phyloP scores from a whole-genome alignment of 2,329 filamentous ascomycete genomes.

The Sporothrix schenckii region DNA sequence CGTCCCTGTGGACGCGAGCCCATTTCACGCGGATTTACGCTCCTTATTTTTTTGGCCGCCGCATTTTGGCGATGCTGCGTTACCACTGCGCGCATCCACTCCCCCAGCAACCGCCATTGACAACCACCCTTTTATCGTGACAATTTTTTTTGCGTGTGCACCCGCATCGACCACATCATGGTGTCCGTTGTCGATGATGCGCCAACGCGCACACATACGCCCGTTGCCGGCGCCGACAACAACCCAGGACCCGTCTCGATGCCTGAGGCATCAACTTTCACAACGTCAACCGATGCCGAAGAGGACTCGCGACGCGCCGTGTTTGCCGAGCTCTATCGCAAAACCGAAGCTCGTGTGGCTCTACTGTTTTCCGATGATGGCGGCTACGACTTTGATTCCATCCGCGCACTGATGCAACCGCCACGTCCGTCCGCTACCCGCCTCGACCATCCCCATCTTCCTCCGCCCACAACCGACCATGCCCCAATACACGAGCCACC shows the following conservation, averaged over 20 bases:
- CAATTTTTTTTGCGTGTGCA: neutral
- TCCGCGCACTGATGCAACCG: constrained; percentile 56
- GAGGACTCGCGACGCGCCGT: constrained; percentile 72
- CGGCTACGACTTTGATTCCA: constrained; percentile 55
- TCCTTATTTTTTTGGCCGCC: constrained; percentile 25
- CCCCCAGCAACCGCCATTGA: constrained; percentile 52
- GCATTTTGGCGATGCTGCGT: constrained; percentile 35
- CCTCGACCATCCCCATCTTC: constrained; percentile 47
- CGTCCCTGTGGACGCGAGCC: constrained; percentile 56
- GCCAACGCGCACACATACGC: constrained; percentile 54
- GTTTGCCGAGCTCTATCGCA: constrained; percentile 77
- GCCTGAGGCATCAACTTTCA: constrained; percentile 59
- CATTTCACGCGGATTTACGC: constrained; percentile 42
- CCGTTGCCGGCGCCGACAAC: constrained; percentile 49
- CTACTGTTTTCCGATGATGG: constrained; percentile 69
- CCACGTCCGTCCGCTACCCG: constrained; percentile 43
- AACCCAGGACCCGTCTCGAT: constrained; percentile 51
- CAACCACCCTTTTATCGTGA: constrained; percentile 41
- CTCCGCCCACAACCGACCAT: constrained; percentile 62
- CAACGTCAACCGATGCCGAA: constrained; percentile 52
- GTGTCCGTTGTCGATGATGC: constrained; percentile 66
- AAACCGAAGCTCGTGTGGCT: constrained; percentile 75
- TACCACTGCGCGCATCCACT: constrained; percentile 26
- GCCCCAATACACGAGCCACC: constrained; percentile 62
- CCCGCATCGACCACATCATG: constrained; percentile 49